phyloP scores from a whole-genome alignment of 2,329 filamentous ascomycete species.

The Diaporthe humulicola region DNA sequence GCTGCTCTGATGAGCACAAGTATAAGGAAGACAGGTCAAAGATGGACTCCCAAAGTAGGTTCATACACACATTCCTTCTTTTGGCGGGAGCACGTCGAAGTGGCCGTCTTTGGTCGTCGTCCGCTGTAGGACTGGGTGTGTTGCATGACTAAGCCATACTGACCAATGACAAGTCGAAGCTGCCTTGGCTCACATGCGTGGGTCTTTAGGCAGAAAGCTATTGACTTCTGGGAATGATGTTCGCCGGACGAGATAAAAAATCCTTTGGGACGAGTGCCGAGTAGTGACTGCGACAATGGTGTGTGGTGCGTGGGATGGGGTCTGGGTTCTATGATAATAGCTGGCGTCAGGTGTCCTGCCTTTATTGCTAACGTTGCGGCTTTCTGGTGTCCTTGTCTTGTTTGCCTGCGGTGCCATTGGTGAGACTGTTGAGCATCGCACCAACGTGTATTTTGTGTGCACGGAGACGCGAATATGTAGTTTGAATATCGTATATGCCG shows the following conservation, averaged over 20 bases:
- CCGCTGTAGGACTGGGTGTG: background rate
- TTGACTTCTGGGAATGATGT: background rate
- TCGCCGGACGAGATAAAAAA: background rate
- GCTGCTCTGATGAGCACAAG: slow-evolving; percentile 21
- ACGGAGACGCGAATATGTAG: slow-evolving; percentile 25
- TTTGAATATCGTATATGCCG: slow-evolving; percentile 22
- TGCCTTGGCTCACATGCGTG: slow-evolving; percentile 37
- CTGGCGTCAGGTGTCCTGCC: slow-evolving; percentile 3
- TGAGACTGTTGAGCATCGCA: slow-evolving; percentile 16
- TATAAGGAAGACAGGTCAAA: slow-evolving; percentile 33
- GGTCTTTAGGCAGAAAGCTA: slow-evolving; percentile 8
- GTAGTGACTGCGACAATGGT: background rate
- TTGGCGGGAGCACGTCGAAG: background rate
- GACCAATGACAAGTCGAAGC: slow-evolving; percentile 39
- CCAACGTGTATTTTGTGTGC: slow-evolving; percentile 9
- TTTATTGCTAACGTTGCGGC: slow-evolving; percentile 1
- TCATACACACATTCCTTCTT: background rate
- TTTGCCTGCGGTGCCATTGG: slow-evolving; percentile 33
- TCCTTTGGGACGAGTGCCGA: no score
- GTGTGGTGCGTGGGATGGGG: background rate
- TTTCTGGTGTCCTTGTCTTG: slow-evolving; percentile 8
- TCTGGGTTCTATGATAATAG: background rate
- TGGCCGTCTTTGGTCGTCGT: background rate
- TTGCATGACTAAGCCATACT: slow-evolving; percentile 39
- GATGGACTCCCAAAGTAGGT: slow-evolving; percentile 40